Percentiles rank a stretch among this genome's conserved stretches.
Conservation (phyloP, 1,284 basidiomycete genomes). For the Omphalotus olearius region DNA sequence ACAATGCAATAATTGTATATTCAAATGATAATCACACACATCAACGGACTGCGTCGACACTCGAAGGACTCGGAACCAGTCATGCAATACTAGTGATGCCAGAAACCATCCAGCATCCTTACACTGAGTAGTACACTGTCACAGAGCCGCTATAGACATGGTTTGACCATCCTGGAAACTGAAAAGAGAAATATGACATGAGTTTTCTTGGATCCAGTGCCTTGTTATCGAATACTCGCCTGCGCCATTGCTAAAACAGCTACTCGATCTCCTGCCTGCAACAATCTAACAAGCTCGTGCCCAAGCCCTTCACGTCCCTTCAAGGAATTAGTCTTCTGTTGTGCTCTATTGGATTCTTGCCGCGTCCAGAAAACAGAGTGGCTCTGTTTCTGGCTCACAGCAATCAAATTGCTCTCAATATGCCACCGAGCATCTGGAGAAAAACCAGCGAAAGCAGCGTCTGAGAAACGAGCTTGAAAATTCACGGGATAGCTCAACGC, state of each 20-base stretch:
- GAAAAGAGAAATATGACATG: neutral
- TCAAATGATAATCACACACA: too few relatives aligned
- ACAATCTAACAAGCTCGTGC: conserved; percentile 21
- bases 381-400: neutral
- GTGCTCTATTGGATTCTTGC: conserved; percentile 2
- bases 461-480: neutral
- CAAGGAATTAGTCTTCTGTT: conserved; percentile 6
- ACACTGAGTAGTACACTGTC: conserved; percentile 16
- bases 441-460: neutral
- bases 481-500: conserved; percentile 1
- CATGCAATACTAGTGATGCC: too few relatives aligned
- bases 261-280: conserved; percentile 24
- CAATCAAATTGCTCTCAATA: conserved; percentile 1
- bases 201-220: neutral
- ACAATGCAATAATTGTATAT: too few relatives aligned
- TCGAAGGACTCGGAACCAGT: too few relatives aligned
- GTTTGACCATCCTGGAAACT: conserved; percentile 28
- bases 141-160: conserved; percentile 18
- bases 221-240: conserved; percentile 15
- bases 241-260: conserved; percentile 24
- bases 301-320: conserved; percentile 16
- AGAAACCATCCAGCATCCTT: too few relatives aligned
- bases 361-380: neutral
- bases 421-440: conserved; percentile 1
- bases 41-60: too few relatives aligned